A percentile compares a stretch with the other conserved stretches of the same genome.
phyloP scores from a whole-genome alignment of 345 rosid species.

The Aquilaria malaccensis region DNA sequence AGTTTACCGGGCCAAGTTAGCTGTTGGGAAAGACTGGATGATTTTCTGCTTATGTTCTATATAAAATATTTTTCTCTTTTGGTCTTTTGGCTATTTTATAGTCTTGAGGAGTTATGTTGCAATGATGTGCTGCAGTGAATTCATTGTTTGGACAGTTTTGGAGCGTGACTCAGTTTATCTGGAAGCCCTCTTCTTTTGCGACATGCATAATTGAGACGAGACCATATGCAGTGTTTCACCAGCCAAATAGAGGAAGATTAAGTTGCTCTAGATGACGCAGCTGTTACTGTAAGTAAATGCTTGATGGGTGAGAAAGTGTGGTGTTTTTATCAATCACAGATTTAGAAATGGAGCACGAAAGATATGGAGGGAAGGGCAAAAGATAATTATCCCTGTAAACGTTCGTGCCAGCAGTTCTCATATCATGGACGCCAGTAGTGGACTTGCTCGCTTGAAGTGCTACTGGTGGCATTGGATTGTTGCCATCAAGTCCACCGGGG shows the following conservation, averaged over 20 bases:
- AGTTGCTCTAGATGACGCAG: slow-evolving; percentile 21
- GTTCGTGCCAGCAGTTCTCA: slow-evolving; percentile 20
- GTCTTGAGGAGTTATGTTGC: too few relatives aligned
- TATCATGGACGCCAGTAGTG: slow-evolving; percentile 13
- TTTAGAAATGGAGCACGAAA: slow-evolving; percentile 13
- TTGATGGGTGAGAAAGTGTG: slow-evolving; percentile 27
- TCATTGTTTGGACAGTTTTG: slow-evolving; percentile 21
- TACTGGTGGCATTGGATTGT: slow-evolving; percentile 19
- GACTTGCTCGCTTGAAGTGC: slow-evolving; percentile 19
- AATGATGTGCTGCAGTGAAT: slow-evolving; percentile 24
- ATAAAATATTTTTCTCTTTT: neutral
- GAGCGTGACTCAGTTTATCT: slow-evolving; percentile 30
- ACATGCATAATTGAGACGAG: slow-evolving; percentile 16
- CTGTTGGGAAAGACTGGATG: too few relatives aligned
- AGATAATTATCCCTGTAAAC: slow-evolving; percentile 4
- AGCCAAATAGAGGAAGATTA: slow-evolving; percentile 20
- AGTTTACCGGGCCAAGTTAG: too few relatives aligned
- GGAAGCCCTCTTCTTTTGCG: slow-evolving; percentile 27
- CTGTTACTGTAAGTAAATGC: slow-evolving; percentile 26
- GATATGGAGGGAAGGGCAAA: slow-evolving; percentile 4
- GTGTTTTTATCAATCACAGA: slow-evolving; percentile 16
- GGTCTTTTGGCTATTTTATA: neutral
- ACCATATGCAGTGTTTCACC: slow-evolving; percentile 25
- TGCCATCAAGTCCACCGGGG: slow-evolving; percentile 21
- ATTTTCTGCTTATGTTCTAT: too few relatives aligned